Evolutionary conservation across 75 land plant species (phyloP).

Genomic region (Picea sitchensis): DNA sequence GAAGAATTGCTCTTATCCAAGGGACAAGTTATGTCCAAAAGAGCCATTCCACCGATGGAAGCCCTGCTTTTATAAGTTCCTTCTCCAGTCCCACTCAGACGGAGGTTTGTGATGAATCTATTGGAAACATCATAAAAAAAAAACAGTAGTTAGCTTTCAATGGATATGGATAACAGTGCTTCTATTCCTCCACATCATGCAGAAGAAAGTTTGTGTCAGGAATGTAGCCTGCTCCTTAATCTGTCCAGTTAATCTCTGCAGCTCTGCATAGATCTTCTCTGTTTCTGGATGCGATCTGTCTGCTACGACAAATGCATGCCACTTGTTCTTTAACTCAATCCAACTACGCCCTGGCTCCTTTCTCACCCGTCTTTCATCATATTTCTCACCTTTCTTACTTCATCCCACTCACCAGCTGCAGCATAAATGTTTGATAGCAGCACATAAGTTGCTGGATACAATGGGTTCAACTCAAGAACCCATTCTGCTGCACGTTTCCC

Average conservation of each 20-base stretch:
- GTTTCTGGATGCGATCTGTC: not conserved
- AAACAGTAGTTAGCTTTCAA: too few relatives aligned
- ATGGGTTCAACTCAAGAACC: not conserved
- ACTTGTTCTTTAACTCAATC: not conserved
- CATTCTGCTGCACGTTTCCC: not conserved
- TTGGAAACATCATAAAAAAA: too few relatives aligned
- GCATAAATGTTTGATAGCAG: not conserved
- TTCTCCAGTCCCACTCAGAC: too few relatives aligned
- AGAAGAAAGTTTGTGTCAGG: slow-evolving; percentile 14
- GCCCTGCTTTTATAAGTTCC: too few relatives aligned
- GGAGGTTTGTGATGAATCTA: too few relatives aligned
- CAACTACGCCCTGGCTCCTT: not conserved
- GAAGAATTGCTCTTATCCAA: too few relatives aligned
- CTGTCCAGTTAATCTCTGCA: not conserved
- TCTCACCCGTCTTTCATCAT: not conserved
- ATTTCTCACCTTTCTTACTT: not conserved
- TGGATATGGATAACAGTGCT: too few relatives aligned
- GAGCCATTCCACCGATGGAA: too few relatives aligned
- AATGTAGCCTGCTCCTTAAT: slow-evolving; percentile 3
- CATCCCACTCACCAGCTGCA: not conserved
- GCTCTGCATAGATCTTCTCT: not conserved
- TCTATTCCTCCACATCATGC: not conserved
- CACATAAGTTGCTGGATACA: not conserved
- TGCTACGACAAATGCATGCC: not conserved
- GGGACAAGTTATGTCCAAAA: too few relatives aligned